Conservation (phyloP, 331 rosid species). For the Quercus tomentella region DNA sequence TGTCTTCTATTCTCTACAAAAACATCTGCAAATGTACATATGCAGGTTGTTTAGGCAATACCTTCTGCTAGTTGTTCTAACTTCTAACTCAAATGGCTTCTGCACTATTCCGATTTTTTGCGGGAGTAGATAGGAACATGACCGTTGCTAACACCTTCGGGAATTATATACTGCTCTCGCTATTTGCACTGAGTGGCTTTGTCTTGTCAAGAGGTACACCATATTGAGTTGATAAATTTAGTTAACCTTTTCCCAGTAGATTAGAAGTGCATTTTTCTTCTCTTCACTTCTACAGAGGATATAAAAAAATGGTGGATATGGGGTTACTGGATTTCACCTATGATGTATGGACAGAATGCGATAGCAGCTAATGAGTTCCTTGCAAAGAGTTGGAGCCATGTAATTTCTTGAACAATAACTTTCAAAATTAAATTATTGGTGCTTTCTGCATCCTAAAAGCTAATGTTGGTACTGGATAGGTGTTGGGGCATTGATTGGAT, state of each 20-base stretch:
- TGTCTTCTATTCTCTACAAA: background rate
- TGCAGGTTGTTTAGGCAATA: slow-evolving; percentile 7
- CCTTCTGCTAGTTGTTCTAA: slow-evolving; percentile 32
- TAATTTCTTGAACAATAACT: slow-evolving; percentile 6
- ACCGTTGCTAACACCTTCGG: slow-evolving; percentile 32
- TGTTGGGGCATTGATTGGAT: slow-evolving; percentile 41
- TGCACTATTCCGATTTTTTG: slow-evolving; percentile 52
- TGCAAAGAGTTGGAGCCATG: slow-evolving; percentile 34
- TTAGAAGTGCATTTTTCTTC: background rate
- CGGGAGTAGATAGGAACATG: slow-evolving; percentile 25
- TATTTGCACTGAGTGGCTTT: slow-evolving; percentile 34
- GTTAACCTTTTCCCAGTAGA: background rate
- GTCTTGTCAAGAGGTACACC: slow-evolving; percentile 36
- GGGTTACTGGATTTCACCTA: slow-evolving; percentile 48
- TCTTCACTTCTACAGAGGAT: slow-evolving; percentile 14
- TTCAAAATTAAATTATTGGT: background rate
- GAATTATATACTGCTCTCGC: slow-evolving; percentile 13
- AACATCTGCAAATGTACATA: background rate
- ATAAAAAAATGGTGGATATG: slow-evolving; percentile 40
- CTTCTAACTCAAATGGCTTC: slow-evolving; percentile 64
- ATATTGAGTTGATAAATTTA: too few species aligned
- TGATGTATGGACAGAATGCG: slow-evolving; percentile 42
- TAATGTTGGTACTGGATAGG: slow-evolving; percentile 59
- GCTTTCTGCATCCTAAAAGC: background rate
- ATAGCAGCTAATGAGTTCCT: slow-evolving; percentile 41